phyloP scores from a whole-genome alignment of 257 asterid genomes.

The Mitragyna speciosa region DNA sequence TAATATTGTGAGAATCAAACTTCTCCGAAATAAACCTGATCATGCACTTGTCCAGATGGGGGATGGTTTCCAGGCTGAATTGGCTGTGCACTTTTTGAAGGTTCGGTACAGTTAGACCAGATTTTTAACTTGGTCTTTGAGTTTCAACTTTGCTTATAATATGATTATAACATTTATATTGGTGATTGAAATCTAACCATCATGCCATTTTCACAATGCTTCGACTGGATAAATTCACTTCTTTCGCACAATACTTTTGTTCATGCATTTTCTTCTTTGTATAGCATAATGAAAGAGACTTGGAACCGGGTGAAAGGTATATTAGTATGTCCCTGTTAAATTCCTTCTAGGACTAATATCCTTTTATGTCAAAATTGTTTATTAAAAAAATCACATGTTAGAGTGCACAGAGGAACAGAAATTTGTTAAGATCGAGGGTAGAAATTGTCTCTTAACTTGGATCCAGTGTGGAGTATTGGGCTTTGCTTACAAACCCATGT shows the following conservation, averaged over 20 bases:
- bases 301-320: background rate
- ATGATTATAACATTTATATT: background rate
- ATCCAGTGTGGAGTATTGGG: background rate
- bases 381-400: background rate
- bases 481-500: background rate
- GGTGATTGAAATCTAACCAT: background rate
- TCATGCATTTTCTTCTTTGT: background rate
- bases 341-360: background rate
- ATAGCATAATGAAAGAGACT: no score
- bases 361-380: background rate
- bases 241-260: background rate
- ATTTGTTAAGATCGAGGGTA: background rate
- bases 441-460: background rate
- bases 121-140: background rate
- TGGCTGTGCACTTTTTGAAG: conserved; percentile 97
- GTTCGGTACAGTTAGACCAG: conserved; percentile 29
- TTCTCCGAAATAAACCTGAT: conserved; percentile 94
- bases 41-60: conserved; percentile 97
- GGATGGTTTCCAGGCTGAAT: conserved; percentile 97
- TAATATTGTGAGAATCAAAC: conserved; percentile 83
- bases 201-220: background rate
- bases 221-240: background rate
- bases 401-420: background rate
- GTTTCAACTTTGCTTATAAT: background rate
- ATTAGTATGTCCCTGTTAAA: no score